Evolutionary conservation across 768 basidiomycete species (phyloP).

Genomic region (Russula vinacea): DNA sequence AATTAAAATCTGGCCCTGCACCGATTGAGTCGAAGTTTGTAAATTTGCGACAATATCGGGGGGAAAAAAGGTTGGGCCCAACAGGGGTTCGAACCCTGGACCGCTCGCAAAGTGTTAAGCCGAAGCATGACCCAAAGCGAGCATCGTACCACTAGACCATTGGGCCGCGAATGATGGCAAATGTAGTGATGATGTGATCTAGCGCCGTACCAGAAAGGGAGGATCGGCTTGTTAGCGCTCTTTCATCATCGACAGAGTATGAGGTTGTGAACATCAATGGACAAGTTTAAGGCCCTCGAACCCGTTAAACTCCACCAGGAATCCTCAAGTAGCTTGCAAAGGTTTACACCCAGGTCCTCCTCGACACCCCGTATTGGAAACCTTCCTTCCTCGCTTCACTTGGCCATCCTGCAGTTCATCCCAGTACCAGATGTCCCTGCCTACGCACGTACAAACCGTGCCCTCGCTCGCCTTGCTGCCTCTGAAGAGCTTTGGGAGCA

Average conservation of each 20-base stretch:
- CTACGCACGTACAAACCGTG: slow-evolving; percentile 65
- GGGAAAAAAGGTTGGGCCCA: slow-evolving; percentile 35
- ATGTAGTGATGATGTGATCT: slow-evolving; percentile 7
- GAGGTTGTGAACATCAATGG: slow-evolving; percentile 50
- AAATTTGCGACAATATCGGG: neutral
- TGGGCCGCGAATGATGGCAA: slow-evolving; percentile 34
- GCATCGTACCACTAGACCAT: slow-evolving; percentile 52
- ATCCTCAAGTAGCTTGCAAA: slow-evolving; percentile 24
- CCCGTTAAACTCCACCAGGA: slow-evolving; percentile 45
- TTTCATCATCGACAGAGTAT: neutral
- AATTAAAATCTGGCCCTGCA: neutral
- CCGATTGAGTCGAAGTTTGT: neutral
- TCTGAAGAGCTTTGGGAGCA: slow-evolving; percentile 78
- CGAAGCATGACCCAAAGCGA: slow-evolving; percentile 44
- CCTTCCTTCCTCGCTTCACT: slow-evolving; percentile 74
- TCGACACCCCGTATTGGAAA: slow-evolving; percentile 58
- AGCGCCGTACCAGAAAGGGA: slow-evolving; percentile 11
- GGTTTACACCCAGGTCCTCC: neutral
- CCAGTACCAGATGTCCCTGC: slow-evolving; percentile 78
- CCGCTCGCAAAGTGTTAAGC: slow-evolving; percentile 42
- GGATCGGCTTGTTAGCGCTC: neutral
- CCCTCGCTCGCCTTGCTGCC: slow-evolving; percentile 57
- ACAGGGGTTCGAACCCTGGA: slow-evolving; percentile 52
- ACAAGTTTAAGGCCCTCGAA: slow-evolving; percentile 84
- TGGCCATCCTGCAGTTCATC: slow-evolving; percentile 67